A percentile compares a stretch with the other conserved stretches of the same genome.
Evolutionary conservation across 31 red algal species (phyloP).

Genomic region (Asparagopsis taxiformis): DNA sequence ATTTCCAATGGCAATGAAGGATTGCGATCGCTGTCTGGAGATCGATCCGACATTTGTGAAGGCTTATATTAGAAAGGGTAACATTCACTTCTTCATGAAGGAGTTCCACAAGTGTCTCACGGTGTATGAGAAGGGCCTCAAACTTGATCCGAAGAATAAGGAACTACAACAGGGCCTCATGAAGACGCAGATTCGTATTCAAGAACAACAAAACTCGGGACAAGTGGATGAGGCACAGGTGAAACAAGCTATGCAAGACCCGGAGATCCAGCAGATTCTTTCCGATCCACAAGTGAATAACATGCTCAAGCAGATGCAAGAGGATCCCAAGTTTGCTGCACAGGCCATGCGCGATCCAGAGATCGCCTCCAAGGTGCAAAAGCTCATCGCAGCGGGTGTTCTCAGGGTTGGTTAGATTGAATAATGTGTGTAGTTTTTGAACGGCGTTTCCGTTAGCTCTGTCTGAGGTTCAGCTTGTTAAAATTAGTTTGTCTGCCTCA

Average conservation of each 20-base stretch:
- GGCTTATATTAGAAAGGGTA: conserved; percentile 95
- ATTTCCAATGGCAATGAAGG: conserved; percentile 90
- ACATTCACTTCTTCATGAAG: conserved; percentile 98
- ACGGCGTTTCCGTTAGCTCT: neutral
- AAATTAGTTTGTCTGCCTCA: too few relatives aligned
- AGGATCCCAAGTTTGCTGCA: conserved; percentile 76
- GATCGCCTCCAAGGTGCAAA: conserved; percentile 81
- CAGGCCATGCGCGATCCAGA: conserved; percentile 93
- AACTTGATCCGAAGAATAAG: conserved; percentile 84
- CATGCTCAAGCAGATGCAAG: conserved; percentile 81
- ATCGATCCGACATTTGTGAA: conserved; percentile 90
- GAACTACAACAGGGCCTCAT: conserved; percentile 83
- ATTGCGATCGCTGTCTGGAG: conserved; percentile 85
- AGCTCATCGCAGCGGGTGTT: conserved; percentile 93
- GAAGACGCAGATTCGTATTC: conserved; percentile 76
- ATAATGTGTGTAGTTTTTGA: neutral
- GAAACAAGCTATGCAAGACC: conserved; percentile 93
- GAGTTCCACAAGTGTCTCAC: conserved; percentile 97
- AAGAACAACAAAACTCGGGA: conserved; percentile 62
- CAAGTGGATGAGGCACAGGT: conserved; percentile 87
- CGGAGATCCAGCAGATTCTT: conserved; percentile 98
- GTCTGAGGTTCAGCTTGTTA: too few relatives aligned
- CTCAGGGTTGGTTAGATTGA: conserved; percentile 67
- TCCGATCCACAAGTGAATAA: conserved; percentile 84
- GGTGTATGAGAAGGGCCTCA: conserved; percentile 90